These are phyloP conservation scores for Fusarium subglutinans DNA, from an alignment of 2,329 filamentous ascomycete species.

Conservation along the genomic window DNA sequence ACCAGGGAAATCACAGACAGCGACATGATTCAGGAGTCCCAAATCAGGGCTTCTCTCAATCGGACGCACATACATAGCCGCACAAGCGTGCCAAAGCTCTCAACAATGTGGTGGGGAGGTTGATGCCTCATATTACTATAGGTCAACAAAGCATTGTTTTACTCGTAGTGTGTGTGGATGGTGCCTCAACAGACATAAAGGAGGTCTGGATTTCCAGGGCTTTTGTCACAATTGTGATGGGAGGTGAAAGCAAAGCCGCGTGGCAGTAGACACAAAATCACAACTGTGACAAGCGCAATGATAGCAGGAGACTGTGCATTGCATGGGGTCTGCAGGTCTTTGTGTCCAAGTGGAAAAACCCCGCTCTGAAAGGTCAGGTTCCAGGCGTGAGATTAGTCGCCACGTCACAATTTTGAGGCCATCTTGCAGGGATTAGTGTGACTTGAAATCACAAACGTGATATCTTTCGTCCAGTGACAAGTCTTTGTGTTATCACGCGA, in stretches of 20 bases:
- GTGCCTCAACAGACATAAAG: neutral
- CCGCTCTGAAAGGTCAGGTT: neutral
- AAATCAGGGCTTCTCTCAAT: neutral
- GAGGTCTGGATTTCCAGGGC: neutral
- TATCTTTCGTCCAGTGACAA: neutral
- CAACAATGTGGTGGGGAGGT: neutral
- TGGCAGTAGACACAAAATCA: neutral
- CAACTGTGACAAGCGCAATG: neutral
- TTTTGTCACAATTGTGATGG: conserved; percentile 1
- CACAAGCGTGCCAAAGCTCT: neutral
- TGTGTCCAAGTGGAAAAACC: neutral
- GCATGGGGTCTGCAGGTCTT: neutral
- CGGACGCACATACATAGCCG: neutral
- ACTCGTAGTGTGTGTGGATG: neutral
- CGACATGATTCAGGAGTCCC: neutral
- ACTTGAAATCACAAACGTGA: neutral
- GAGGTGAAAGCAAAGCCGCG: neutral
- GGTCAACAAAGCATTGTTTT: neutral
- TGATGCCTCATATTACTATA: neutral
- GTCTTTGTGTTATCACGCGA: neutral
- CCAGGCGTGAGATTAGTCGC: neutral
- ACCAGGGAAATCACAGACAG: neutral
- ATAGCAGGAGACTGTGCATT: neutral
- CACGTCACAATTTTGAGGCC: conserved; percentile 4
- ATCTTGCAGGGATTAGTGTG: neutral